Evolutionary conservation across 2,329 filamentous ascomycete genomes (phyloP), one percentile per base, ranked within the genome.

Genomic region (Byssothecium circinans): DNA sequence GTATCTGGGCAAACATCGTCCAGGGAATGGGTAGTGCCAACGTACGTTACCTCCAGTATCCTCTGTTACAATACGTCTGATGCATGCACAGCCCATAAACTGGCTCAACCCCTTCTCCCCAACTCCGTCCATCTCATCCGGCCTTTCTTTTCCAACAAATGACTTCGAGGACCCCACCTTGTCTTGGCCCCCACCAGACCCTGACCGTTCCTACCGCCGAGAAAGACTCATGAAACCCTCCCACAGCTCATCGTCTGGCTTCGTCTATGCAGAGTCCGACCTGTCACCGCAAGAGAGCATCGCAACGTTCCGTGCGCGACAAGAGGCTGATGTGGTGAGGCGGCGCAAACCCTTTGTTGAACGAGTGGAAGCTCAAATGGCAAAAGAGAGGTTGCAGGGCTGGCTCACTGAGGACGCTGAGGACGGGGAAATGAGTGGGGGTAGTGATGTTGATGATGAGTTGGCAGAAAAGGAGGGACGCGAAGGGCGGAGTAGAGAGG

Each of bases 21-120:
- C 85, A 89, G 63, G 86, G 84, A 14, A 91, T 94, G 86, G 87
- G 88, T 3, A 85, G 82, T 0, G 56, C 65, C 7, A 90, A 89
- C 62, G 60, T 60, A 46, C 20, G 12, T 23, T 37, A 18, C 22
- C 20, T 27, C 32, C 18, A 8, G 8, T 37, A 15, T 15, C 20
- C 12, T 22, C 3, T 30, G 11, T 19, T 10, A 27, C 17, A 29
- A 15, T 17, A 5, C 4, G 19, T 37, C 29, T 29, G 34, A 45
- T 7, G 30, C 11, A 18, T 35, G 17, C n/a, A 30, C 22, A 65
- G 63, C 67, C 81, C 0, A 54, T 90, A 0, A 65, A 78, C 6
- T 94, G 89, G 89, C 72, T 89, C 47, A 81, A 82, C 56, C 89
- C 89, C 0, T 77, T 91, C 33, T 78, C 84, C 1, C 56, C 68